Evolutionary conservation across 148 eudicot species (phyloP).

Genomic region (Amaranthus hypochondriacus): DNA sequence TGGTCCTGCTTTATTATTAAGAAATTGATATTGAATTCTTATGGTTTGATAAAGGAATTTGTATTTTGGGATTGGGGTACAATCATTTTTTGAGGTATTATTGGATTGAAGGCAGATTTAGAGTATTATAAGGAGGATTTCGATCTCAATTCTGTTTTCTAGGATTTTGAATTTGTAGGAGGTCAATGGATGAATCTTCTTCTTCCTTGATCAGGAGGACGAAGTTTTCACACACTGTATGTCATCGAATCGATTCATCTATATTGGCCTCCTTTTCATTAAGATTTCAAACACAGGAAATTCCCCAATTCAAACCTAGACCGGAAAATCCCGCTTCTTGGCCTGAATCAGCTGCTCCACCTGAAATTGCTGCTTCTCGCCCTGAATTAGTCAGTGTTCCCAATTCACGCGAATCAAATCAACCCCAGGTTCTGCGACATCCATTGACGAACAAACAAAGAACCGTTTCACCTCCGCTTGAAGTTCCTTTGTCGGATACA

Average conservation of each 20-base stretch:
- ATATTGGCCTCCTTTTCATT: constrained; percentile 42
- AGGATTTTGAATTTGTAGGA: constrained; percentile 17
- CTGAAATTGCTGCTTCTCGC: too few species aligned
- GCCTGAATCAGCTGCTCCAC: too few species aligned
- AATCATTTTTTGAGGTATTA: constrained; percentile 15
- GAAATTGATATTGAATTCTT: background rate
- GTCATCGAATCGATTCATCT: constrained; percentile 58
- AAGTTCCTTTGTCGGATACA: constrained; percentile 43
- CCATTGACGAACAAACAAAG: constrained; percentile 47
- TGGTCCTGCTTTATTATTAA: background rate
- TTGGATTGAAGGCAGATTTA: constrained; percentile 15
- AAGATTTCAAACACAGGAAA: constrained; percentile 27
- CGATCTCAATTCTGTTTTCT: constrained; percentile 21
- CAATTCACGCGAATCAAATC: constrained; percentile 19
- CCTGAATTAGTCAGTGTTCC: background rate
- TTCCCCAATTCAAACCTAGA: constrained; percentile 35
- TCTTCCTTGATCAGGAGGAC: constrained; percentile 77
- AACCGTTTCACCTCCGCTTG: constrained; percentile 61
- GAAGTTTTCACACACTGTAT: constrained; percentile 71
- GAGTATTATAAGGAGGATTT: constrained; percentile 4
- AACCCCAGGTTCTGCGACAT: constrained; percentile 33
- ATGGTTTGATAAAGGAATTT: constrained; percentile 29
- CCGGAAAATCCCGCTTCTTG: constrained; percentile 7
- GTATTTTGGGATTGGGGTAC: constrained; percentile 13
- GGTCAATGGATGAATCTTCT: constrained; percentile 60